phyloP scores from a whole-genome alignment of 345 rosid species.

The Odontarrhena argentea region DNA sequence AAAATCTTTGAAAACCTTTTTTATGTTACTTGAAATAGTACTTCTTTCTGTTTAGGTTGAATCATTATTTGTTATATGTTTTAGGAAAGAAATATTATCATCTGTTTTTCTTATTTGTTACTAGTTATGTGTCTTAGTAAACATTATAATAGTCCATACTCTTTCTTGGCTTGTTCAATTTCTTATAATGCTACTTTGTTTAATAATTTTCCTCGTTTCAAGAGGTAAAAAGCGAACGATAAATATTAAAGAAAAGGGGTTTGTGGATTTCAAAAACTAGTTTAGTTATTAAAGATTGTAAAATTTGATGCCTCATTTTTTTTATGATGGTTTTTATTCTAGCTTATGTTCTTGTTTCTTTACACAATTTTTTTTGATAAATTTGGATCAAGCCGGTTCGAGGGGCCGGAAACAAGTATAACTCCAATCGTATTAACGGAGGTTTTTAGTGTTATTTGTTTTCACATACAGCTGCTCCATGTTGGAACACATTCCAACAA shows the following conservation, averaged over 20 bases:
- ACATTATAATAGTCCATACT: too few species aligned
- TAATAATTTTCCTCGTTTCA: constrained; percentile 59
- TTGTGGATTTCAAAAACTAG: constrained; percentile 10
- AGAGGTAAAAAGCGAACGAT: constrained; percentile 93
- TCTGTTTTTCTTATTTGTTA: neutral
- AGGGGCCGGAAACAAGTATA: constrained; percentile 50
- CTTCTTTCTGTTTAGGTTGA: neutral
- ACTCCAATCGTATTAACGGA: constrained; percentile 53
- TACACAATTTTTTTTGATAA: constrained; percentile 24
- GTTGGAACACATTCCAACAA: too few species aligned
- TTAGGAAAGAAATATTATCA: neutral
- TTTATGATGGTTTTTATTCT: constrained; percentile 13
- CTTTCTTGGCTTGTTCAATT: neutral
- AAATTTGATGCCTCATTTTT: neutral
- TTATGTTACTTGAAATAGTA: constrained; percentile 17
- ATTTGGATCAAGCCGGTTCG: constrained; percentile 49
- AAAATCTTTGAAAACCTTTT: constrained; percentile 2
- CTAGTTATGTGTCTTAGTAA: neutral
- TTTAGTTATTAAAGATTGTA: neutral
- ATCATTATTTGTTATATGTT: neutral
- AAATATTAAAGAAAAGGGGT: constrained; percentile 82
- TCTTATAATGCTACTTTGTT: constrained; percentile 13
- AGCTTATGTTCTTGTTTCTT: neutral
- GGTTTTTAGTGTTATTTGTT: too few species aligned
- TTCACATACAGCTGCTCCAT: too few species aligned